Percentiles rank a stretch among this genome's conserved stretches.
Evolutionary conservation across 768 basidiomycete genomes (phyloP).

Genomic region (Termitomyces sp.): DNA sequence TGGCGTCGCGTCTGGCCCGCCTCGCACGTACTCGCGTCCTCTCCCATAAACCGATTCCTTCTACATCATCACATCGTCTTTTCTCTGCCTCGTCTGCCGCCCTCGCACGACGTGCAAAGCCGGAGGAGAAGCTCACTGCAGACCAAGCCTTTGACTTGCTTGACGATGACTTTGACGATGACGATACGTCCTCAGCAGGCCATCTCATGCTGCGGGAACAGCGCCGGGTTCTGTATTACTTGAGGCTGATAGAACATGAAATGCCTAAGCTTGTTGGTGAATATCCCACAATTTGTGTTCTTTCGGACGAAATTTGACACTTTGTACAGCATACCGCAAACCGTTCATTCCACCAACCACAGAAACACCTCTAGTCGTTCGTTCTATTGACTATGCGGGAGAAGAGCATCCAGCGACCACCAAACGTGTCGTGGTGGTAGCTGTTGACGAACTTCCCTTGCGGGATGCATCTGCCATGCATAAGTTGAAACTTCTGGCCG

Average conservation of each 20-base stretch:
- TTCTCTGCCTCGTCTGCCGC: conserved; percentile 24
- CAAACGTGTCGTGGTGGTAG: conserved; percentile 71
- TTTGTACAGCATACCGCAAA: conserved; percentile 66
- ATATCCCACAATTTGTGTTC: background rate
- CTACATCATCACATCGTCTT: conserved; percentile 10
- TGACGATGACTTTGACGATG: conserved; percentile 38
- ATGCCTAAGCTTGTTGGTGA: conserved; percentile 77
- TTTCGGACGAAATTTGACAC: conserved; percentile 2
- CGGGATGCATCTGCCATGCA: conserved; percentile 60
- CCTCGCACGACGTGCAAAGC: conserved; percentile 29
- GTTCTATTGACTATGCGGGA: conserved; percentile 72
- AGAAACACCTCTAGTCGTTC: conserved; percentile 58
- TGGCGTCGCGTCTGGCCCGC: conserved; percentile 17
- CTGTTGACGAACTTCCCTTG: conserved; percentile 72
- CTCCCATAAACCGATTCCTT: conserved; percentile 2
- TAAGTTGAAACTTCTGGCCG: conserved; percentile 86
- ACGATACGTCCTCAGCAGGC: conserved; percentile 66
- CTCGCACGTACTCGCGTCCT: conserved; percentile 6
- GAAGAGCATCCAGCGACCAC: conserved; percentile 66
- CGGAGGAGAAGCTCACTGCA: conserved; percentile 34
- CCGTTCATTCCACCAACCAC: conserved; percentile 66
- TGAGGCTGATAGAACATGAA: conserved; percentile 86
- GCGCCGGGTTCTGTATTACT: conserved; percentile 67
- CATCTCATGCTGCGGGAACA: conserved; percentile 74
- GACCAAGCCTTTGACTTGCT: conserved; percentile 41